Conservation (phyloP, 768 basidiomycete species). For the Collybiopsis luxurians region DNA sequence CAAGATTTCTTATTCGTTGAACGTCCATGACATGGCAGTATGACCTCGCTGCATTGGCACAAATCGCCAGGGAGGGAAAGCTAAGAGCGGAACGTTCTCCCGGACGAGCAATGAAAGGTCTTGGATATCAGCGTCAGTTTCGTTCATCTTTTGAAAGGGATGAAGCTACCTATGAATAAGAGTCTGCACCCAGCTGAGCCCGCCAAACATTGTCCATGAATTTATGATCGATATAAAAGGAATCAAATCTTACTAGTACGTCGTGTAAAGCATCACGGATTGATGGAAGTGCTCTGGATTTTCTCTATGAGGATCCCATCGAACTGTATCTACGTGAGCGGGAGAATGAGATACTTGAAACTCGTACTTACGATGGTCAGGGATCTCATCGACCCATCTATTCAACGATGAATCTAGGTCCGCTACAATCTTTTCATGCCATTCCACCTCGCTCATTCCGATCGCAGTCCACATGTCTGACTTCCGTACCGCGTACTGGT, state of each 20-base stretch:
- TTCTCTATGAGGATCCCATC: conserved; percentile 44
- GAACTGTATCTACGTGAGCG: conserved; percentile 10
- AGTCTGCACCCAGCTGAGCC: conserved; percentile 34
- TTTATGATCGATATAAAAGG: not conserved
- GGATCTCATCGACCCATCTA: conserved; percentile 71
- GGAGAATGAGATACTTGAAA: not conserved
- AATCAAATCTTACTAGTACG: conserved; percentile 1
- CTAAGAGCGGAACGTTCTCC: not conserved
- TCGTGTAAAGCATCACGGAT: conserved; percentile 43
- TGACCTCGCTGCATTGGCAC: conserved; percentile 6
- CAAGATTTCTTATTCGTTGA: not conserved
- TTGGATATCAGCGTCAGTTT: conserved; percentile 31
- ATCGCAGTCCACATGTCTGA: conserved; percentile 5
- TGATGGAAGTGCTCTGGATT: conserved; percentile 40
- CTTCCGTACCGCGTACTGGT: conserved; percentile 11
- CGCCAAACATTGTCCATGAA: not conserved
- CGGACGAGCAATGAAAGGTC: conserved; percentile 5
- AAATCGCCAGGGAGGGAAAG: conserved; percentile 7
- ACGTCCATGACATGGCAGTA: conserved; percentile 9
- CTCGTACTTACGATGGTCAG: conserved; percentile 48
- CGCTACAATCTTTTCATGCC: conserved; percentile 61
- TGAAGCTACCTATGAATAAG: not conserved
- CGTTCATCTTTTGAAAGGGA: conserved; percentile 47
- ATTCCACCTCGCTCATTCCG: not conserved
- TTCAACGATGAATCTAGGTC: conserved; percentile 77